phyloP scores from a whole-genome alignment of 2,329 filamentous ascomycete genomes.

The Fonsecaea monophora region DNA sequence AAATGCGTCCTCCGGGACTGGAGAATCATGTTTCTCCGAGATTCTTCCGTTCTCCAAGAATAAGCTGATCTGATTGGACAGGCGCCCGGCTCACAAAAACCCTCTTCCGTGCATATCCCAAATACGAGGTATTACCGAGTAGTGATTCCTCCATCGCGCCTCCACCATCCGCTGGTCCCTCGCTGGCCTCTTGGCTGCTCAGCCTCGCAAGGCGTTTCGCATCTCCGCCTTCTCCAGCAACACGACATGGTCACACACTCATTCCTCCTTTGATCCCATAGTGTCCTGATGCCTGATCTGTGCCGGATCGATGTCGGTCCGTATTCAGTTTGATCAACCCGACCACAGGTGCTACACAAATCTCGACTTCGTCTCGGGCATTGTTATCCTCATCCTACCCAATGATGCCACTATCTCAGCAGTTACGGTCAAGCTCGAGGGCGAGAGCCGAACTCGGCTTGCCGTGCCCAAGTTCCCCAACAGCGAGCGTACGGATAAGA shows the following conservation, averaged over 20 bases:
- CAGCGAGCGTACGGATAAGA: constrained; percentile 54
- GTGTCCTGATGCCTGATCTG: constrained; percentile 35
- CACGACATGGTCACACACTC: constrained; percentile 7
- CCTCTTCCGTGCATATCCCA: too few species aligned
- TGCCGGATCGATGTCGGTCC: constrained; percentile 51
- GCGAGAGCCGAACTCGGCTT: constrained; percentile 56
- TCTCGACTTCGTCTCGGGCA: constrained; percentile 55
- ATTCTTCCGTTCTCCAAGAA: not conserved
- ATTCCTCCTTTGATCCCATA: constrained; percentile 6
- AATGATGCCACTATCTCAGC: constrained; percentile 53
- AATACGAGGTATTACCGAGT: too few species aligned
- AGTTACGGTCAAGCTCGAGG: constrained; percentile 58
- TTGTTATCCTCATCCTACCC: constrained; percentile 51
- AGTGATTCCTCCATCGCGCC: not conserved
- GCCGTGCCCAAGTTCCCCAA: constrained; percentile 49
- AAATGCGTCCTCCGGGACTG: not conserved
- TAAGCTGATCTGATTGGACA: not conserved
- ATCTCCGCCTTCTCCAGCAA: constrained; percentile 14
- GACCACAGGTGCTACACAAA: constrained; percentile 55
- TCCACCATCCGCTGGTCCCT: not conserved
- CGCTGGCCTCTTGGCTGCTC: constrained; percentile 13
- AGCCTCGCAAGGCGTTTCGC: constrained; percentile 28
- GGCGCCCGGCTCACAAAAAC: not conserved
- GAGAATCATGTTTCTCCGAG: not conserved
- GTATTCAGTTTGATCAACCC: constrained; percentile 52